phyloP scores from a whole-genome alignment of 768 basidiomycete genomes.

The Hysterangium stoloniferum region DNA sequence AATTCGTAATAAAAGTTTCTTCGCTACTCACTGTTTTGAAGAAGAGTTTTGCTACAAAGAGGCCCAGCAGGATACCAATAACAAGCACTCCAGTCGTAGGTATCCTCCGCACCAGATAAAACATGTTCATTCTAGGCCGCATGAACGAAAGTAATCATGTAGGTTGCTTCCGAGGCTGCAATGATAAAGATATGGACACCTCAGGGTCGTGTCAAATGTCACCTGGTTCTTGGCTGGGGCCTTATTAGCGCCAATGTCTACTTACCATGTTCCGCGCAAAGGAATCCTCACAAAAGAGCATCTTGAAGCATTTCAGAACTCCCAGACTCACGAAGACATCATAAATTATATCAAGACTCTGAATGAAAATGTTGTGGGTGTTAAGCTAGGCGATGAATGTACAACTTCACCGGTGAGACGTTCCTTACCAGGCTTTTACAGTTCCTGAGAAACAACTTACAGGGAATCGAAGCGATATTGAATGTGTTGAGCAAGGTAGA shows the following conservation, averaged over 20 bases:
- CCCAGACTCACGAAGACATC: slow-evolving; percentile 60
- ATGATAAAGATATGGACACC: no score
- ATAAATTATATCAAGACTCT: slow-evolving; percentile 64
- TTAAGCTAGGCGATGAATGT: slow-evolving; percentile 65
- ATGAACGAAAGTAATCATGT: not conserved
- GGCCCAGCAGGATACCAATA: slow-evolving; percentile 55
- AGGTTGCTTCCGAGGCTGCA: no score
- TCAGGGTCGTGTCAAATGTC: no score
- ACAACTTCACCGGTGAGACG: slow-evolving; percentile 43
- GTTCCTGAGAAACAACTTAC: not conserved
- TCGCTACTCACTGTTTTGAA: slow-evolving; percentile 21
- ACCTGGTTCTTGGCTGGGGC: no score
- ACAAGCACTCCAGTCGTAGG: slow-evolving; percentile 50
- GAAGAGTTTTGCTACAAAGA: slow-evolving; percentile 42
- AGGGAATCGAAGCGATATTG: slow-evolving; percentile 63
- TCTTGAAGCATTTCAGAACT: slow-evolving; percentile 73
- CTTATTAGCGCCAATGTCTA: not conserved
- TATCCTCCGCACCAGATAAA: slow-evolving; percentile 21
- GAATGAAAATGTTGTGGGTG: slow-evolving; percentile 67
- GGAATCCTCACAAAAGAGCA: slow-evolving; percentile 70
- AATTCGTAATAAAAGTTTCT: slow-evolving; percentile 22
- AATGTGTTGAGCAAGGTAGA: slow-evolving; percentile 60
- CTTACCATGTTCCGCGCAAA: slow-evolving; percentile 54
- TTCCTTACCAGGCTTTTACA: not conserved
- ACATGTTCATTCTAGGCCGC: slow-evolving; percentile 3